A percentile compares a stretch with the other conserved stretches of the same genome.
Conservation (phyloP, 257 asterid species). For the Salvia splendens region DNA sequence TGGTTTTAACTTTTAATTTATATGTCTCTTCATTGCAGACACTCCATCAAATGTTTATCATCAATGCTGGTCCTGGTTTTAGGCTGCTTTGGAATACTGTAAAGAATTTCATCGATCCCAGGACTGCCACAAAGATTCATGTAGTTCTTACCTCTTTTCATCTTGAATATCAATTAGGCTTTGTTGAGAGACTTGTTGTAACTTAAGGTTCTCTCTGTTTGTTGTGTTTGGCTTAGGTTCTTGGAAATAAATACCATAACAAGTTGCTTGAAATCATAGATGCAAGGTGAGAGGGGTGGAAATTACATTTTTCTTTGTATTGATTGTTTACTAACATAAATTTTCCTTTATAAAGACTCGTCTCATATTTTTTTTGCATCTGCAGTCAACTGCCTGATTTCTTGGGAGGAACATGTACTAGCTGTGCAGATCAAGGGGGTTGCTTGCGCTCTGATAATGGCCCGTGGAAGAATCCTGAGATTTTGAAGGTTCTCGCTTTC, state of each 20-base stretch:
- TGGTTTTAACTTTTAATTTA: slow-evolving; percentile 22
- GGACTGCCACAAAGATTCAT: slow-evolving; percentile 93
- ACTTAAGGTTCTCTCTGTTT: slow-evolving; percentile 28
- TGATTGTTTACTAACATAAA: slow-evolving; percentile 21
- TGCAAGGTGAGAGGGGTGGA: slow-evolving; percentile 58
- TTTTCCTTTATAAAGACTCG: slow-evolving; percentile 9
- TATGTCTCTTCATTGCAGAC: slow-evolving; percentile 63
- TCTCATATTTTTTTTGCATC: slow-evolving; percentile 24
- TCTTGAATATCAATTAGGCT: slow-evolving; percentile 17
- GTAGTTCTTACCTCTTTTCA: slow-evolving; percentile 42
- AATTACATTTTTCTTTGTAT: slow-evolving; percentile 8
- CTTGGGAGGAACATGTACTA: slow-evolving; percentile 79
- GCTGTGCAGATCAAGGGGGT: slow-evolving; percentile 80
- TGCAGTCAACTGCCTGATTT: slow-evolving; percentile 94
- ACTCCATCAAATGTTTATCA: slow-evolving; percentile 93
- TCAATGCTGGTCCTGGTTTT: slow-evolving; percentile 94
- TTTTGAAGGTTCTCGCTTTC: slow-evolving; percentile 63
- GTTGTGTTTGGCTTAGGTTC: slow-evolving; percentile 57
- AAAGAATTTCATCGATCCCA: slow-evolving; percentile 86
- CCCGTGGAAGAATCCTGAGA: slow-evolving; percentile 93
- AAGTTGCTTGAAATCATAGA: slow-evolving; percentile 90
- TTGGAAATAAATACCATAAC: slow-evolving; percentile 78
- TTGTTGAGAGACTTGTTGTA: neutral
- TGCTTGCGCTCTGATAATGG: slow-evolving; percentile 97
- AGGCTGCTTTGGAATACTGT: slow-evolving; percentile 88